Evolutionary conservation across 352 stramenopile species (phyloP), one percentile per base, ranked within the genome.

Genomic region (Peronospora belbahrii): DNA sequence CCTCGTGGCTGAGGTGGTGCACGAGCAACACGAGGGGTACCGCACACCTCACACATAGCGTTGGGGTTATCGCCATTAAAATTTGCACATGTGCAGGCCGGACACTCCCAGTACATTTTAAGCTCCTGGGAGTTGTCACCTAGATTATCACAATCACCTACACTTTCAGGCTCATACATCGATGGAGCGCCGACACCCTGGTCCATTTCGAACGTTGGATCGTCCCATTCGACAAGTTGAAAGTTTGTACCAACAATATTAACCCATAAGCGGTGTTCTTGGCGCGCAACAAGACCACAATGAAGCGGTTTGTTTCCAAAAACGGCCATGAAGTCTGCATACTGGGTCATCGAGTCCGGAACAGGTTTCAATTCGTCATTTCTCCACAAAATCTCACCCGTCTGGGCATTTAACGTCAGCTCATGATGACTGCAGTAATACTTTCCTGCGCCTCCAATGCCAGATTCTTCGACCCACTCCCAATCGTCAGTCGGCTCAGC

Each of bases 341-440:
- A 92, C 46, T 95, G 85, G 0, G 83, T 89, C 85, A 95, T 95
- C 1, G 80, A 91, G 51, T 95, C 85, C 3, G 83, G 85, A n/a
- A 95, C 77, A 9, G 85, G 85, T 45, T 93, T 94, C 3, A 95
- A 56, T 45, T 94, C 85, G 38, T 95, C 85, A 46, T 95, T 95
- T 49, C 85, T 74, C 85, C 85, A 95, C 38, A 95, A 48, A 52
- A 95, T 92, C 40, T 95, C 82, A 19, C 79, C 83, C 1, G 78
- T 91, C 52, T 95, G 83, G 1, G 78, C 71, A 42, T 95, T 82
- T 6, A 95, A 36, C 42, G 91, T 93, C 36, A 95, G 58, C 36
- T 95, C 80, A 22, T 87, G 86, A 39, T 74, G 73, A 23, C 44
- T 50, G 39, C 83, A 94, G 9, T 58, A 58, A 39, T 82, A 95